These are phyloP conservation scores for Crithidia sp. DNA, from an alignment of 208 protist species.

Conservation along the genomic window DNA sequence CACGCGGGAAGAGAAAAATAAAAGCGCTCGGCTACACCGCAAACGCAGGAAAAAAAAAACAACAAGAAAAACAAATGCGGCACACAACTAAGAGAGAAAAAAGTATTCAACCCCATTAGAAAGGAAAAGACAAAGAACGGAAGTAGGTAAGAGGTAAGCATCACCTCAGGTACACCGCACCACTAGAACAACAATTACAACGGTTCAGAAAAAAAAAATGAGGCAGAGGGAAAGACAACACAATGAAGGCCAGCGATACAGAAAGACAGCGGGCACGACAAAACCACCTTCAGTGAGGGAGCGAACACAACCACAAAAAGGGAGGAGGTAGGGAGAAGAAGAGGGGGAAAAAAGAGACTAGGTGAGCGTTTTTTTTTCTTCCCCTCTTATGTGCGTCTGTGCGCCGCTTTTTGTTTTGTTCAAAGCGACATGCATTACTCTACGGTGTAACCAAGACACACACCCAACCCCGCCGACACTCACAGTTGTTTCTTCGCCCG, in stretches of 20 bases:
- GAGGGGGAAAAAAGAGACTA: neutral
- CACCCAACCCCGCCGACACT: too few species aligned
- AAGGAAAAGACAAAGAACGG: neutral
- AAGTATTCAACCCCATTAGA: neutral
- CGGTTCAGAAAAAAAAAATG: neutral
- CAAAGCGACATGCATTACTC: neutral
- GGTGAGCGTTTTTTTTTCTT: neutral
- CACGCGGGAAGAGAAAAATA: neutral
- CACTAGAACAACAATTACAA: neutral
- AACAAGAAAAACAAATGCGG: slow-evolving; percentile 8
- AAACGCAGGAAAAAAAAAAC: slow-evolving; percentile 10
- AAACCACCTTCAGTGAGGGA: neutral
- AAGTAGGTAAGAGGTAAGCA: neutral
- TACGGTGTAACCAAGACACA: too few species aligned
- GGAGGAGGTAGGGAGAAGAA: slow-evolving; percentile 1
- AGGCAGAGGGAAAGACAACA: slow-evolving; percentile 4
- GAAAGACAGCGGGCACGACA: too few species aligned
- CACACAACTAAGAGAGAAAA: neutral
- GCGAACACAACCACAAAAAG: neutral
- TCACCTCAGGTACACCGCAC: neutral
- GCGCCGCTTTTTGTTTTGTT: slow-evolving; percentile 16
- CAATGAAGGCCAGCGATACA: too few species aligned
- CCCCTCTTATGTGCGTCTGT: too few species aligned
- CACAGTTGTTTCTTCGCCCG: too few species aligned
- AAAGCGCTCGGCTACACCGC: slow-evolving; percentile 11